phyloP scores from a whole-genome alignment of 257 asterid genomes.

The Capsicum baccatum region DNA sequence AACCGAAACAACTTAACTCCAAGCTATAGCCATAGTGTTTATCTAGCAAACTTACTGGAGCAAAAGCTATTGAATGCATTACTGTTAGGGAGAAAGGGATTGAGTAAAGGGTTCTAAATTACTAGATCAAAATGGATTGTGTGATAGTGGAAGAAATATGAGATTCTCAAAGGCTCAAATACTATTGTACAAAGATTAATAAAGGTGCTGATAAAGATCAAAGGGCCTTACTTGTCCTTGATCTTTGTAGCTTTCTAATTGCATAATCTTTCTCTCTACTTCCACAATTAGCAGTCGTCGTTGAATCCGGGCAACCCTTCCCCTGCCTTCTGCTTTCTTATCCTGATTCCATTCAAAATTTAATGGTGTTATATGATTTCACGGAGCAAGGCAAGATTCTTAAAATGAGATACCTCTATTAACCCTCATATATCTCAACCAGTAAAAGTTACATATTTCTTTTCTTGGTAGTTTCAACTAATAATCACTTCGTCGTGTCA shows the following conservation, averaged over 20 bases:
- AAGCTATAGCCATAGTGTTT: neutral
- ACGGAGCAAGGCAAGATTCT: neutral
- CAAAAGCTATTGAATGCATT: neutral
- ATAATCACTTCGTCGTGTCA: slow-evolving; percentile 4
- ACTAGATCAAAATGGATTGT: neutral
- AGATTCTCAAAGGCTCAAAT: neutral
- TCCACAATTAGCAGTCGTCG: slow-evolving; percentile 84
- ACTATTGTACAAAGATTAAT: slow-evolving; percentile 19
- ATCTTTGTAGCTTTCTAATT: slow-evolving; percentile 66
- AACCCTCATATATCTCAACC: slow-evolving; percentile 9
- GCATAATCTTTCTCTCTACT: slow-evolving; percentile 79
- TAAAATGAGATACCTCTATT: slow-evolving; percentile 7
- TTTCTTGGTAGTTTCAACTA: neutral
- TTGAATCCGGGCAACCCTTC: slow-evolving; percentile 92
- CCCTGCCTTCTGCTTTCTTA: slow-evolving; percentile 94
- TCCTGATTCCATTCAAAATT: slow-evolving; percentile 62
- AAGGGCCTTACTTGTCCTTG: slow-evolving; percentile 66
- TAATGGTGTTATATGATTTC: slow-evolving; percentile 21
- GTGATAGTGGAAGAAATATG: slow-evolving; percentile 1
- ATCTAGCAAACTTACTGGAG: slow-evolving; percentile 1
- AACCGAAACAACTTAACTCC: slow-evolving; percentile 3
- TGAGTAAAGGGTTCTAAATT: neutral
- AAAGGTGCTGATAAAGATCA: slow-evolving; percentile 24
- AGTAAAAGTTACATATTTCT: neutral
- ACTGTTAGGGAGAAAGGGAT: neutral